Conservation (phyloP, 1,284 basidiomycete species). For the Caloboletus inedulis region DNA sequence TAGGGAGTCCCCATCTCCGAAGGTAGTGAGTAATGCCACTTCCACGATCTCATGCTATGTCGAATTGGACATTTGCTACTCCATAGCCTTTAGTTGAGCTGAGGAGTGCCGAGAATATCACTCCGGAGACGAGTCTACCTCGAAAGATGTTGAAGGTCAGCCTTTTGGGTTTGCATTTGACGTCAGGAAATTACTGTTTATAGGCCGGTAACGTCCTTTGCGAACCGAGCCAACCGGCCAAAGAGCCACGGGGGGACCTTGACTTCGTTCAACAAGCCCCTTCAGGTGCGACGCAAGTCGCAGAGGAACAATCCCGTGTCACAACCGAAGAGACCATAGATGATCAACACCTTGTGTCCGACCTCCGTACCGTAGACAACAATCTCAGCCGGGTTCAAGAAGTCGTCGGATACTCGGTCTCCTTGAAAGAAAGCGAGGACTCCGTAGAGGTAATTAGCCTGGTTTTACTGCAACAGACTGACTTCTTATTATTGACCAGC, state of each 20-base stretch:
- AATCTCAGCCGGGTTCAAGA: neutral
- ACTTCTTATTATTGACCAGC: slow-evolving; percentile 13
- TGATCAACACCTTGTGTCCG: neutral
- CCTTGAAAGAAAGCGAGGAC: slow-evolving; percentile 3
- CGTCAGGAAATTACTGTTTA: neutral
- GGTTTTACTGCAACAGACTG: neutral
- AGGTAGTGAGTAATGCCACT: slow-evolving; percentile 13
- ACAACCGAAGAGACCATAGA: slow-evolving; percentile 2
- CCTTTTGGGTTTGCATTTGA: neutral
- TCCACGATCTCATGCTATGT: neutral
- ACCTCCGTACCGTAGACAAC: neutral
- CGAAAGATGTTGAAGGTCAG: slow-evolving; percentile 15
- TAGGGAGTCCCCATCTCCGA: neutral
- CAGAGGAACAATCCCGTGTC: neutral
- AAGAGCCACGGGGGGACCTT: neutral
- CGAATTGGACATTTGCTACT: neutral
- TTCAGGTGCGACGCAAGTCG: neutral
- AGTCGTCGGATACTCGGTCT: neutral
- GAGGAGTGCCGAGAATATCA: neutral
- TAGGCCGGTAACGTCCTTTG: slow-evolving; percentile 7
- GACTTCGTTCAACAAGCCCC: neutral
- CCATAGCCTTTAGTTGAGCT: slow-evolving; percentile 5
- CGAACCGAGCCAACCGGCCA: neutral
- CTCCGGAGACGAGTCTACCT: neutral
- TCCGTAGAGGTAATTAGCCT: slow-evolving; percentile 12